Evolutionary conservation across 345 rosid genomes (phyloP).

Genomic region (Aquilaria sinensis): DNA sequence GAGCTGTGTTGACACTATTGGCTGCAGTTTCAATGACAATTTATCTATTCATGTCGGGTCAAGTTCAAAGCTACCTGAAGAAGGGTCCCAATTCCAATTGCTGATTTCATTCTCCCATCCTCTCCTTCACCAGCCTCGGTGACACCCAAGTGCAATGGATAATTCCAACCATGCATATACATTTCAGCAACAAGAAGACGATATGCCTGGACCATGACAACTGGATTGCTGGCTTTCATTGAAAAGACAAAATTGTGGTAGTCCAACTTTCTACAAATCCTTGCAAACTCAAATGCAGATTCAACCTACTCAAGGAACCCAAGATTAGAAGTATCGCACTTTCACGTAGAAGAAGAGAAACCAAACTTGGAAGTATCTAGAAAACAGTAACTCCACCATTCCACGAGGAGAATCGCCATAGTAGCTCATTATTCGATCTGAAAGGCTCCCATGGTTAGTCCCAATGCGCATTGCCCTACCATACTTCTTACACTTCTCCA

Average conservation of each 20-base stretch:
- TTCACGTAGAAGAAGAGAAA: slow-evolving; percentile 12
- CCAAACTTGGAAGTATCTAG: slow-evolving; percentile 8
- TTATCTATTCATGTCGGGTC: too few relatives aligned
- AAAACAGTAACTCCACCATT: slow-evolving; percentile 53
- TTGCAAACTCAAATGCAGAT: slow-evolving; percentile 98
- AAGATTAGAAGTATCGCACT: slow-evolving; percentile 17
- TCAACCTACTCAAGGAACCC: slow-evolving; percentile 61
- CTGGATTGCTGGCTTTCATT: slow-evolving; percentile 99
- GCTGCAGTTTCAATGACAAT: not conserved
- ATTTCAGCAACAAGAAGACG: slow-evolving; percentile 92
- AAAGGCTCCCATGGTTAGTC: slow-evolving; percentile 98
- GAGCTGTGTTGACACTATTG: not conserved
- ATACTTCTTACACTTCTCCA: slow-evolving; percentile 94
- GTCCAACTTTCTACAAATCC: slow-evolving; percentile 89
- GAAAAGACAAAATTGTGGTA: slow-evolving; percentile 96
- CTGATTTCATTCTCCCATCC: slow-evolving; percentile 99
- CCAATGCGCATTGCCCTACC: slow-evolving; percentile 99
- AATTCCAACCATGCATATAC: slow-evolving; percentile 97
- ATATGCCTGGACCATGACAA: slow-evolving; percentile 97
- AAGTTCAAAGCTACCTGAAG: slow-evolving; percentile 53
- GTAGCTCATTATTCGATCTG: slow-evolving; percentile 99
- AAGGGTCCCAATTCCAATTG: slow-evolving; percentile 96
- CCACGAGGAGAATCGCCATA: slow-evolving; percentile 98
- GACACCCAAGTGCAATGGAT: slow-evolving; percentile 95
- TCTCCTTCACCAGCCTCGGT: slow-evolving; percentile 99